Base-by-base conservation (phyloP, 2,329 filamentous ascomycete genomes). In the Fusarium sarcochroum region DNA sequence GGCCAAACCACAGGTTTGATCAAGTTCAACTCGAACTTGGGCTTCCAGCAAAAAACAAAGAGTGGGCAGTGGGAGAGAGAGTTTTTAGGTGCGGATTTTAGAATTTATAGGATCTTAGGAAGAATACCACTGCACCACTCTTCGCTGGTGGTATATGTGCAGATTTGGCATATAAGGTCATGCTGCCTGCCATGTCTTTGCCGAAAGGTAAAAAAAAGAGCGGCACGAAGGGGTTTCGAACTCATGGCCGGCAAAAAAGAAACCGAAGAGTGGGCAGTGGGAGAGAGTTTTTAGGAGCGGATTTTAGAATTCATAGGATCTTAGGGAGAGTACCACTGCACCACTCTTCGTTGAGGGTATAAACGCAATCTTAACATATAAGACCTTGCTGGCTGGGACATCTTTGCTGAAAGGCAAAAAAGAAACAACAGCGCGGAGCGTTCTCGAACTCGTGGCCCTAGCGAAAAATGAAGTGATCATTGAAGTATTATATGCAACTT, bases 11-110 rank as follows among this genome's bases (percentile, higher is more conserved):
- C 9, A 10, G 3, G 27, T 13, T 10, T 30, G 27, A 10, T 13
- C 27, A 30, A 30, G 27, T 30, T 30, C 10, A 30, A 13, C 27
- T 30, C 27, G 27, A 30, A 30, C 27, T 30, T 13, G 27, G 10
- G 27, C 10, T 13, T 10, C 10, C 3, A 18, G 20, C 47, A 62
- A 62, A 52, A 42, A 25, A 40, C 20, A 13, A 44, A 37, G 34
- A 63, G 50, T 15, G 14, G 20, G 34, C 23, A 58, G 60, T 44
- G 45, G 58, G 34, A 30, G 58, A 47, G 11, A 63, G 37, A 17
- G 27, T 52, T 53, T 56, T 21, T 63, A 64, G 50, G 61, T 34
- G 38, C 45, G 50, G 44, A 30, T 56, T 45, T 54, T 49, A 35
- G 18, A 30, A 42, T 38, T 38, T 10, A 23, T 23, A 41, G 21